Conservation (phyloP, 345 rosid species). For the Jatropha curcas region DNA sequence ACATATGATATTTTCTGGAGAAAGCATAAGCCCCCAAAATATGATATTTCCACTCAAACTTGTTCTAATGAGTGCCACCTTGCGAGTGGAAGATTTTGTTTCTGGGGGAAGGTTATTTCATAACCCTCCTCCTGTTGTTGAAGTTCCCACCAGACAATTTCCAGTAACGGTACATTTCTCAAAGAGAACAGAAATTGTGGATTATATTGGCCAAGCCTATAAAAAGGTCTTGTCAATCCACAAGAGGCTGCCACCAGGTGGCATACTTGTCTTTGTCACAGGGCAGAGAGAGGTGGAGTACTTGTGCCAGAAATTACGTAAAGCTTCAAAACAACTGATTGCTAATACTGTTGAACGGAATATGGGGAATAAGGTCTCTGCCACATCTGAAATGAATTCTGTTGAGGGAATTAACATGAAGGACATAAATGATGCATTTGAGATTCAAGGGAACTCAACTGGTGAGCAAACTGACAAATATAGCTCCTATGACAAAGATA, state of each 20-base stretch:
- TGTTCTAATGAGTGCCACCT: constrained; percentile 91
- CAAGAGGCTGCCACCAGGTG: constrained; percentile 83
- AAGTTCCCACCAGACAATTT: constrained; percentile 83
- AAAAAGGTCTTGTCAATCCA: constrained; percentile 86
- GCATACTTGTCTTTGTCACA: constrained; percentile 87
- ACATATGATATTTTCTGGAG: constrained; percentile 52
- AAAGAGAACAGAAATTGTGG: constrained; percentile 76
- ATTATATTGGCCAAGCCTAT: constrained; percentile 85
- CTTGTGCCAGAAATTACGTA: constrained; percentile 63
- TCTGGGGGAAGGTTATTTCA: constrained; percentile 67
- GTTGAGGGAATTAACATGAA: constrained; percentile 56
- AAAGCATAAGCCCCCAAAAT: constrained; percentile 45
- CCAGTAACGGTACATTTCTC: constrained; percentile 78
- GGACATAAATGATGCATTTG: constrained; percentile 81
- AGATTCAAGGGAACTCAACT: constrained; percentile 32
- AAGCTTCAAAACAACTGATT: constrained; percentile 55
- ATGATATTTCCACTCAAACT: constrained; percentile 68
- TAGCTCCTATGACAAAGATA: constrained; percentile 57
- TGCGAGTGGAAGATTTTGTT: constrained; percentile 76
- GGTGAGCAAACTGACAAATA: constrained; percentile 49
- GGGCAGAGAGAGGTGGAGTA: constrained; percentile 94
- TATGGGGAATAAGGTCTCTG: constrained; percentile 30
- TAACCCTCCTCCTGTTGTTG: constrained; percentile 66
- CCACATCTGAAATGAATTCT: constrained; percentile 33
- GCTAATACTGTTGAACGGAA: constrained; percentile 29